phyloP scores from a whole-genome alignment of 1,284 basidiomycete genomes.

The Xerocomus cyaneibrunnescens region DNA sequence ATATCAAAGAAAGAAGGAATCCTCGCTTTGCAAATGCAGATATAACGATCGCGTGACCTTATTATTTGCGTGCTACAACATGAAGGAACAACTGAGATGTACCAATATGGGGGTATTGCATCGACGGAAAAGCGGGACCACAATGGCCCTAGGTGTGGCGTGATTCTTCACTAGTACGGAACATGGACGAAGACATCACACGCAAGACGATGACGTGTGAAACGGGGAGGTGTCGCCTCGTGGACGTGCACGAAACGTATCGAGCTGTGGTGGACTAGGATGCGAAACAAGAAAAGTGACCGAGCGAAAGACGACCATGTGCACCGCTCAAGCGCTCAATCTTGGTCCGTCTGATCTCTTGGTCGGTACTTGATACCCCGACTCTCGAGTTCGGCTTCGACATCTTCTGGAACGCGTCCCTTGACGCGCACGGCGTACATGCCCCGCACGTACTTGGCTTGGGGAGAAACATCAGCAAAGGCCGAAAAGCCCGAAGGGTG shows the following conservation, averaged over 20 bases:
- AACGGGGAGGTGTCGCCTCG: neutral
- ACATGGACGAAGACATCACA: constrained; percentile 8
- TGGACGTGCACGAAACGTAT: neutral
- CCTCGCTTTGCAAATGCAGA: neutral
- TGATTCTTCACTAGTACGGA: constrained; percentile 8
- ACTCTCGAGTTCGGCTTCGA: constrained; percentile 73
- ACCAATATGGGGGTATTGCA: constrained; percentile 10
- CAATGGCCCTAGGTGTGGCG: constrained; percentile 1
- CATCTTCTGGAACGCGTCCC: constrained; percentile 83
- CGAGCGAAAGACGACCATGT: constrained; percentile 4
- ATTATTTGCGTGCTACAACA: neutral
- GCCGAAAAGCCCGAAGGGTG: constrained; percentile 1
- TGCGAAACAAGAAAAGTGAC: neutral
- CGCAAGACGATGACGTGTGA: constrained; percentile 20
- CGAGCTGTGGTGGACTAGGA: neutral
- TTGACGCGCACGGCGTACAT: constrained; percentile 89
- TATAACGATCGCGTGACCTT: neutral
- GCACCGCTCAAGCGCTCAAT: constrained; percentile 47
- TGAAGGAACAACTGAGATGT: neutral
- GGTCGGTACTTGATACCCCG: constrained; percentile 80
- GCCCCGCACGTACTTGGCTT: constrained; percentile 83
- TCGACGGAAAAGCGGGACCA: constrained; percentile 11
- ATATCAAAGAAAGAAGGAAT: neutral
- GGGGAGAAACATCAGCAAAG: constrained; percentile 1
- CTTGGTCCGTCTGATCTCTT: constrained; percentile 72